These are phyloP conservation scores for Xylariales sp. DNA, from an alignment of 2,329 filamentous ascomycete species.

Conservation along the genomic window DNA sequence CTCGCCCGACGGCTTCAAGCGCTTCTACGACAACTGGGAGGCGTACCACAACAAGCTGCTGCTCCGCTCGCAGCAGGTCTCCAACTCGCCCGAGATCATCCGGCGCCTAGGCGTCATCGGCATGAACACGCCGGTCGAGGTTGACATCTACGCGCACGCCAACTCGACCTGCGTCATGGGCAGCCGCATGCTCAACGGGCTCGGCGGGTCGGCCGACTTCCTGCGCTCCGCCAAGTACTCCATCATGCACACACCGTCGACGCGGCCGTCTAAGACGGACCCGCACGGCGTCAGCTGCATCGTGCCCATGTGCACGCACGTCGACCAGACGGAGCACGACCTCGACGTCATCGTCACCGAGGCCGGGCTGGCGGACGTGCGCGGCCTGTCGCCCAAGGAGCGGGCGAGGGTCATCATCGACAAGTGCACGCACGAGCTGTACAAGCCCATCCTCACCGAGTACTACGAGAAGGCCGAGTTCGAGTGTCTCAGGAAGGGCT, in stretches of 20 bases:
- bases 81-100: conserved; percentile 88
- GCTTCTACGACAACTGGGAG: conserved; percentile 86
- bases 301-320: conserved; percentile 89
- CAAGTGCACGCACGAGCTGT: conserved; percentile 81
- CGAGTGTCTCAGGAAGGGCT: conserved; percentile 79
- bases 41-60: conserved; percentile 76
- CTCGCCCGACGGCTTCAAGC: conserved; percentile 84
- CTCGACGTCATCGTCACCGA: conserved; percentile 80
- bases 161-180: conserved; percentile 90
- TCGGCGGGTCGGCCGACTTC: conserved; percentile 71
- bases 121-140: conserved; percentile 93
- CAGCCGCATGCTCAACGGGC: conserved; percentile 71
- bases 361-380: conserved; percentile 76
- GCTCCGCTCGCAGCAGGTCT: conserved; percentile 81
- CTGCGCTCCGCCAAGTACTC: conserved; percentile 68
- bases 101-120: conserved; percentile 80
- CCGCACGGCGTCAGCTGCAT: conserved; percentile 80
- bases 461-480: conserved; percentile 85
- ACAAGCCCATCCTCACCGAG: conserved; percentile 73
- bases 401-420: conserved; percentile 80
- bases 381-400: conserved; percentile 74
- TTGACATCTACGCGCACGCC: conserved; percentile 91
- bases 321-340: conserved; percentile 92
- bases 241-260: conserved; percentile 90
- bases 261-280: conserved; percentile 76